Base-by-base conservation (phyloP, 371 early-diverging fungal species). In the Dichotomocladium elegans region DNA sequence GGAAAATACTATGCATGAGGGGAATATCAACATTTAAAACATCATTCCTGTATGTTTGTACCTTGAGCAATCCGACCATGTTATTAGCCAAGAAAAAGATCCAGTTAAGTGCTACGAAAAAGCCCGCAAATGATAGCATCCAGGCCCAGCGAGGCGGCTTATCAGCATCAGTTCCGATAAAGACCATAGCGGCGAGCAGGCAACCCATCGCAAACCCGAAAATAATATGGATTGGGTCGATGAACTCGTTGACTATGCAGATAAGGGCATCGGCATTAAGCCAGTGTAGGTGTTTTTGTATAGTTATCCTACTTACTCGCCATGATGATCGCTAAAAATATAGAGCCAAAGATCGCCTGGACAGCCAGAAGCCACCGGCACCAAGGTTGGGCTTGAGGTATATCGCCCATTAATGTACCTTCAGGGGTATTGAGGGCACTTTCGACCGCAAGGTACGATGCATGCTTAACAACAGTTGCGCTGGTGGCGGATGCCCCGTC, bases 11-110 rank as follows among this genome's bases (percentile, higher is more conserved):
- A 49, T 42, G 11, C n/a, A 22, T n/a, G n/a, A n/a, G n/a, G n/a
- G n/a, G 2, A 30, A 17, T 33, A 42, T 54, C n/a, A 19, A 31
- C 10, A 26, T 4, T 8, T 25, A 19, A 22, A 4, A 28, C 21
- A 33, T 11, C 27, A 1, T 14, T n/a, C 21, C 11, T n/a, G 21
- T 27, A 47, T 22, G 15, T 12, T 28, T 28, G 40, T 65, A 63
- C 70, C 57, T 86, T 88, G n/a, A 92, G 63, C 9, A 93, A 61
- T 3, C 88, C 86, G 5, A 93, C 92, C 15, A 93, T 86, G 46
- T 91, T 88, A 54, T 87, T 88, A 2, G 91, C 90, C 4, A 90
- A 60, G 26, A 91, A 51, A 60, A 84, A 90, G 22, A 93, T 88
- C 93, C 93, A 93, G 8, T 77, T 77, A 29, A 93, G 70, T 0